Evolutionary conservation across 306 rosid species (phyloP).

Genomic region (Prunus salicina): DNA sequence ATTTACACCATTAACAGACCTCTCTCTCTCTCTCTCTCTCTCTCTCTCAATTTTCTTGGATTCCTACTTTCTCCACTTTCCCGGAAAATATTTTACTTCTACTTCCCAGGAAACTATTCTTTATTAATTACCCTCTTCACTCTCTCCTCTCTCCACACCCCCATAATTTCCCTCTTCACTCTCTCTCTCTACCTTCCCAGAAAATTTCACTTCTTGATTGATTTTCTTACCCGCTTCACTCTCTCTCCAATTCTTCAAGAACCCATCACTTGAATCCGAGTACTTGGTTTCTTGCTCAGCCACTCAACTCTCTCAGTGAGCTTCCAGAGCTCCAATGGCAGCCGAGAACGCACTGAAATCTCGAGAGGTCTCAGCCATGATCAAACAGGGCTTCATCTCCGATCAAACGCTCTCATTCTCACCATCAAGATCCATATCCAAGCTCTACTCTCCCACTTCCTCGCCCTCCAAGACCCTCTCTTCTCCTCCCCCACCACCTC

Average conservation of each 20-base stretch:
- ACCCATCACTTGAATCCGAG: constrained; percentile 2
- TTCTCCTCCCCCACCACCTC: constrained; percentile 27
- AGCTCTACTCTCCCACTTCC: constrained; percentile 39
- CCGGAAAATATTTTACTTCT: not conserved
- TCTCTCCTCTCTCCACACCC: constrained; percentile 2
- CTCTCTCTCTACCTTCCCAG: not conserved
- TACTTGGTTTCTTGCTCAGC: not conserved
- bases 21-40: not conserved
- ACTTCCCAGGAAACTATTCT: not conserved
- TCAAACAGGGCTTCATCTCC: constrained; percentile 77
- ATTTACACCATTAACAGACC: constrained; percentile 1
- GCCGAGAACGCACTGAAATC: constrained; percentile 59
- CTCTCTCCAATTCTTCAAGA: not conserved
- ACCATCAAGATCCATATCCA: constrained; percentile 54
- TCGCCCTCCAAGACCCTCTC: constrained; percentile 33
- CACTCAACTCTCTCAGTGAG: not conserved
- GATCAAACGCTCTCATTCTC: constrained; percentile 56
- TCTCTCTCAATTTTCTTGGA: constrained; percentile 22
- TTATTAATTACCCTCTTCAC: not conserved
- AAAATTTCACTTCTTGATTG: not conserved
- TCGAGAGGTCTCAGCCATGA: constrained; percentile 69
- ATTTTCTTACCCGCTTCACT: not conserved
- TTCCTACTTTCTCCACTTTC: constrained; percentile 16
- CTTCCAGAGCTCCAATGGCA: constrained; percentile 47
- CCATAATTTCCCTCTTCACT: not conserved